Base-by-base conservation (phyloP, 2,329 filamentous ascomycete species). In the Gliomastix tumulicola region DNA sequence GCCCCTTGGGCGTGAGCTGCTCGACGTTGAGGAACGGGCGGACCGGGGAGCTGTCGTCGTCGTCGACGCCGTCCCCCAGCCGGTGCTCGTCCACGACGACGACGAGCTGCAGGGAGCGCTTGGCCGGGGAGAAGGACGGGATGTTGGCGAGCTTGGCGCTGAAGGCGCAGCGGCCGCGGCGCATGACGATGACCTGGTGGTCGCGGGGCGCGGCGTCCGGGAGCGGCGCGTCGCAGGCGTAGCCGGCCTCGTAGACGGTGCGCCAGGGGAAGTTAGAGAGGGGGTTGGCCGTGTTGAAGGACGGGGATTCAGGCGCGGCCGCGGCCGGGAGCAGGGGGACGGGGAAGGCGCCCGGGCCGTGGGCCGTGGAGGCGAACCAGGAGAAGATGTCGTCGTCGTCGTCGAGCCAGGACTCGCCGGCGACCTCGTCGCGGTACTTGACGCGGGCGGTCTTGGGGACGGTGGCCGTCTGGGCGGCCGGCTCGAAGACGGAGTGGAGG, bases 111-210 rank as follows among this genome's bases (percentile, higher is more conserved):
- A 97, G 65, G 1, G 79, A 70, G 4, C 59, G 55, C 1, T 67
- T 56, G 1, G 69, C 66, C 0, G 84, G 80, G 2, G 79, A 69
- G 54, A 82, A 90, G 9, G 77, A 75, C 1, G 90, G 88, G n/a
- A 97, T 88, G 45, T 87, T 89, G 35, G 74, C 70, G 1, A 97
- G 64, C 57, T 98, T 98, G 20, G 82, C 65, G 23, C 76, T 82
- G 58, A 97, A 97, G 18, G 75, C 83, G 63, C 92, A 98, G 2
- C 78, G 79, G 27, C 92, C 90, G 6, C 92, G 79, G 20, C 76
- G 79, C 49, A 97, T 70, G 34, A 95, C 75, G 41, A 98, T 79
- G 41, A 97, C 68, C 35, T 95, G 82, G 60, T 94, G 69, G 32
- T 67, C 59, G 20, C 66, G 67, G 4, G 71, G 60, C 0, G 66